These are phyloP conservation scores for Aspergillus mulundensis DNA, from an alignment of 495 filamentous ascomycete genomes.

Conservation along the genomic window DNA sequence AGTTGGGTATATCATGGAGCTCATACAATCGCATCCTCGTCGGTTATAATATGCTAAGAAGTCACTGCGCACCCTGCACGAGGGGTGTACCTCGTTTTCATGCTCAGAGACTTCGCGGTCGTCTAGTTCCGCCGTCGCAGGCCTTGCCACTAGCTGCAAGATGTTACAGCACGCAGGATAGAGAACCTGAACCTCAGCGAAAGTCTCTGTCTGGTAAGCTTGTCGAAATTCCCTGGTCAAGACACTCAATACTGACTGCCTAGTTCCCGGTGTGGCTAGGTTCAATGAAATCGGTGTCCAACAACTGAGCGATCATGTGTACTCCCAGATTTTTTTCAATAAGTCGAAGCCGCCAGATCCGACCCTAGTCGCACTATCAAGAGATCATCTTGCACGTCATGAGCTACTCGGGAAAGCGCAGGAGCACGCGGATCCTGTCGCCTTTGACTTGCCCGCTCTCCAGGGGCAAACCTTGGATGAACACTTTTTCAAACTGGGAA, in stretches of 20 bases:
- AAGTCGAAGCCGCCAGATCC: constrained; percentile 53
- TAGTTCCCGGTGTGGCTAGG: constrained; percentile 59
- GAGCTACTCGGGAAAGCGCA: constrained; percentile 87
- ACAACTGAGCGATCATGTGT: constrained; percentile 77
- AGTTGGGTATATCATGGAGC: constrained; percentile 23
- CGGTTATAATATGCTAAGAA: constrained; percentile 24
- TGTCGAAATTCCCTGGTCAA: neutral
- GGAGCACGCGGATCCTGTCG: constrained; percentile 68
- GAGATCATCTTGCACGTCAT: constrained; percentile 79
- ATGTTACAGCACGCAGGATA: constrained; percentile 26
- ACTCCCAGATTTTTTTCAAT: constrained; percentile 75
- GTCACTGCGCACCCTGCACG: constrained; percentile 31
- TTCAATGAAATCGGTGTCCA: constrained; percentile 94
- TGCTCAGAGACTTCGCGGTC: constrained; percentile 24
- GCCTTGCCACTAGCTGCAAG: constrained; percentile 20
- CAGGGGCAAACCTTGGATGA: constrained; percentile 83
- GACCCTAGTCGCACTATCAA: constrained; percentile 72
- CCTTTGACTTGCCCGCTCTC: constrained; percentile 77
- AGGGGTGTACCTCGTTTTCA: constrained; percentile 33
- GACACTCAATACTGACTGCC: constrained; percentile 18
- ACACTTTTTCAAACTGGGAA: constrained; percentile 88
- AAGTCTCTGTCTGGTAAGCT: constrained; percentile 38
- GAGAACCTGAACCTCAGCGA: constrained; percentile 5
- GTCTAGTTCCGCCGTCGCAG: constrained; percentile 14
- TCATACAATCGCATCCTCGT: too few relatives aligned